Evolutionary conservation across 148 eudicot species (phyloP).

Genomic region (Dysphania ambrosioides): DNA sequence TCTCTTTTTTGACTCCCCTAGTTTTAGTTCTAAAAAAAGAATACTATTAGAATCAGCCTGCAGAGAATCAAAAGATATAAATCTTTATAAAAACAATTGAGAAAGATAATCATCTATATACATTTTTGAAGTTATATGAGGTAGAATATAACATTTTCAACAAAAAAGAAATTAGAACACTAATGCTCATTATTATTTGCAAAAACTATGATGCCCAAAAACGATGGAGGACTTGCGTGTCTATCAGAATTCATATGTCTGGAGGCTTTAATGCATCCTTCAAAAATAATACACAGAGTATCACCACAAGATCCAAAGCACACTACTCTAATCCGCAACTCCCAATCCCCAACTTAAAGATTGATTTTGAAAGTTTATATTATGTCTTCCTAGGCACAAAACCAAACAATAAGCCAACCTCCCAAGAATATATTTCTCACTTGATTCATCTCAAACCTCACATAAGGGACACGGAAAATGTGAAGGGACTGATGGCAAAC

Average conservation of each 20-base stretch:
- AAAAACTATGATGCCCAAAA: background rate
- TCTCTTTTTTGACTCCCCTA: background rate
- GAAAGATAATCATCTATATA: background rate
- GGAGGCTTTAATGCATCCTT: background rate
- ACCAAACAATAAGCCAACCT: background rate
- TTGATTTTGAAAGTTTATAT: background rate
- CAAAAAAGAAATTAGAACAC: background rate
- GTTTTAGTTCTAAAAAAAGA: background rate
- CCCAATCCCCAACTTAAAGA: background rate
- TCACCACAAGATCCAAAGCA: background rate
- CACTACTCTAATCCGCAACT: background rate
- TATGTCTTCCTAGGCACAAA: background rate
- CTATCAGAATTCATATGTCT: background rate
- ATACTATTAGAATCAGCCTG: background rate
- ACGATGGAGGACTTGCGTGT: background rate
- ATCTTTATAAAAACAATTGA: background rate
- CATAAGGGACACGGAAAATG: background rate
- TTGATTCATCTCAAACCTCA: background rate
- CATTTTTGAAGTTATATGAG: background rate
- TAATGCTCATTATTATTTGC: background rate
- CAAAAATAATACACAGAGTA: background rate
- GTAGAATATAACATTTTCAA: background rate
- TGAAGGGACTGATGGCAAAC: background rate
- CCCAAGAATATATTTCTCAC: background rate
- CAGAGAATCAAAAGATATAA: background rate